Conservation (phyloP, 139 green algal species). For the Diplosphaera chodatii region DNA sequence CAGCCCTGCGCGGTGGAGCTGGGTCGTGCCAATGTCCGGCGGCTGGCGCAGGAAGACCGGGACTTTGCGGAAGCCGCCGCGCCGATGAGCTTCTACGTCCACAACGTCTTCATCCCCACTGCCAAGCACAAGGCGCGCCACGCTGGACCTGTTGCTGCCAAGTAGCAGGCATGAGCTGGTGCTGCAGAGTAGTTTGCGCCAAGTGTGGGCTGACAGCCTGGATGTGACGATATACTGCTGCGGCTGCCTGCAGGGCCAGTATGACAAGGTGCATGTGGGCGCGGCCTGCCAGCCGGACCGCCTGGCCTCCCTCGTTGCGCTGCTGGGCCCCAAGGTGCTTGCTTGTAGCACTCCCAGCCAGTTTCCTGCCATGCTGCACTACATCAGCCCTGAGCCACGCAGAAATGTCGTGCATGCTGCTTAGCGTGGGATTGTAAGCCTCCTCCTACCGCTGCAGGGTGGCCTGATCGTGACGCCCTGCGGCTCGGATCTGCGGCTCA, state of each 20-base stretch:
- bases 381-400: background rate
- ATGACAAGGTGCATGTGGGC: slow-evolving; percentile 56
- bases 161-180: background rate
- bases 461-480: slow-evolving; percentile 19
- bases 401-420: too few species aligned
- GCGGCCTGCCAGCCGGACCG: slow-evolving; percentile 36
- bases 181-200: too few species aligned
- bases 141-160: background rate
- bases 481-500: slow-evolving; percentile 30
- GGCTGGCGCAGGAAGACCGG: slow-evolving; percentile 9
- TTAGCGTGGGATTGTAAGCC: too few species aligned
- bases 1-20: slow-evolving; percentile 22
- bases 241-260: slow-evolving; percentile 34
- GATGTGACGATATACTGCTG: too few species aligned
- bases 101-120: slow-evolving; percentile 53
- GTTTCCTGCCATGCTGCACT: background rate
- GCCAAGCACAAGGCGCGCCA: background rate
- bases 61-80: slow-evolving; percentile 33
- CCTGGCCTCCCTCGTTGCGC: slow-evolving; percentile 25
- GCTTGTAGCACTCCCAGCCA: background rate
- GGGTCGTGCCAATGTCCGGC: slow-evolving; percentile 13
- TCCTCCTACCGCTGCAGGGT: slow-evolving; percentile 13
- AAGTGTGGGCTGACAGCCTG: too few species aligned
- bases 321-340: slow-evolving; percentile 32
- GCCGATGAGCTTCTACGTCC: slow-evolving; percentile 20